These are phyloP conservation scores for Microdochium paspali DNA, from an alignment of 2,329 filamentous ascomycete species.

Conservation along the genomic window DNA sequence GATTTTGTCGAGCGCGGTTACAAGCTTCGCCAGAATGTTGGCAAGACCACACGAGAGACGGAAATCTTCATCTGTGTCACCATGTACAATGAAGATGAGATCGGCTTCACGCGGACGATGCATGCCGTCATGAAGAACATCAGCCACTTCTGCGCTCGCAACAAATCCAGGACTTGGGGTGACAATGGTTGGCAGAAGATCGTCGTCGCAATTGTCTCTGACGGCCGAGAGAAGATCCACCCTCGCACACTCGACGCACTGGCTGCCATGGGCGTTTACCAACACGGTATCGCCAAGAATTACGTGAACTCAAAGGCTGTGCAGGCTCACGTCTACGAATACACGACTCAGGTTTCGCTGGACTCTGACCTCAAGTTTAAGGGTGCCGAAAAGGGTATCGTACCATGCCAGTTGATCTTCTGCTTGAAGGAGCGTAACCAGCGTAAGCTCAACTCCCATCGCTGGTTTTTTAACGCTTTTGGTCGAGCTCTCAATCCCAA, in stretches of 20 bases:
- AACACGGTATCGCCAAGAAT: constrained; percentile 98
- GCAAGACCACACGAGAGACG: constrained; percentile 85
- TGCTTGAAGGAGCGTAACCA: constrained; percentile 96
- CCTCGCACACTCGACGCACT: constrained; percentile 87
- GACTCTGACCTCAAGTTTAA: constrained; percentile 97
- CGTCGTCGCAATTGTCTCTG: constrained; percentile 93
- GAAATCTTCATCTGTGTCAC: constrained; percentile 95
- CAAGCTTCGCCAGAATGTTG: constrained; percentile 82
- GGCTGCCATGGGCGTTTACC: constrained; percentile 95
- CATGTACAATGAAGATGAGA: constrained; percentile 99
- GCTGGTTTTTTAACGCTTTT: constrained; percentile 99
- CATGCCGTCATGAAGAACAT: constrained; percentile 98
- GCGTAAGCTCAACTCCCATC: constrained; percentile 96
- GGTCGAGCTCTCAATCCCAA: constrained; percentile 88
- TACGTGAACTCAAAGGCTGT: constrained; percentile 93
- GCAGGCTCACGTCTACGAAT: constrained; percentile 95
- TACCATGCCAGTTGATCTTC: constrained; percentile 96
- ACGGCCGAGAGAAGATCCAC: constrained; percentile 82
- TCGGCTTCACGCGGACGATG: constrained; percentile 92
- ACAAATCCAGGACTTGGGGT: constrained; percentile 94
- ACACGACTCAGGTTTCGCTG: constrained; percentile 94
- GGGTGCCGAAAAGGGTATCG: constrained; percentile 96
- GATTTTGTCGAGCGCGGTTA: constrained; percentile 86
- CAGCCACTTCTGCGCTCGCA: constrained; percentile 92
- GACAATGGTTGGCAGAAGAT: constrained; percentile 99